Evolutionary conservation across 2,329 filamentous ascomycete genomes (phyloP).

Genomic region (Sclerotinia minor): DNA sequence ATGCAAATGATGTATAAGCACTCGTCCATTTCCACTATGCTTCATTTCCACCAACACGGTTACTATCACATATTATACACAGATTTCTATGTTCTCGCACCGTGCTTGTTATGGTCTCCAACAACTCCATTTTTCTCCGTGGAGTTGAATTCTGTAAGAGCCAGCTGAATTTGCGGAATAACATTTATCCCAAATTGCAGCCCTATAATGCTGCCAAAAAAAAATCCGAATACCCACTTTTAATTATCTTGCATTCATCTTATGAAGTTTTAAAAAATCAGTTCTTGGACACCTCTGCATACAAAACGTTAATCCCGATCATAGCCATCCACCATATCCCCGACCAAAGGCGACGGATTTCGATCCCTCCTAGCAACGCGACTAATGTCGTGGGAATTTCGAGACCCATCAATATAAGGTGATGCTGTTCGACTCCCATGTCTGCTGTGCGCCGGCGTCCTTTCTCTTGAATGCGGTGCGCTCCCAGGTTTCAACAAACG

Average conservation of each 20-base stretch:
- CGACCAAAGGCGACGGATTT: constrained; percentile 2
- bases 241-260: background rate
- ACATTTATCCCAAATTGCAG: background rate
- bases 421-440: constrained; percentile 9
- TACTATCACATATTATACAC: background rate
- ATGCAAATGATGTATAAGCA: background rate
- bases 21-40: background rate
- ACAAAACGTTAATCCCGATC: background rate
- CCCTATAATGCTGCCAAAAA: background rate
- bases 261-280: background rate
- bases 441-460: background rate
- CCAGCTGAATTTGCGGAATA: background rate
- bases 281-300: too few species aligned
- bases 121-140: background rate
- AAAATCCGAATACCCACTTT: background rate
- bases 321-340: constrained; percentile 1
- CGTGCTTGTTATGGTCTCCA: background rate
- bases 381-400: constrained; percentile 3
- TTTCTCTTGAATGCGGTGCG: constrained; percentile 2
- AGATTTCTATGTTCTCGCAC: background rate
- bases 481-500: constrained; percentile 25
- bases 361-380: background rate
- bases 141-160: background rate
- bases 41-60: background rate
- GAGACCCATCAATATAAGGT: background rate